phyloP scores from a whole-genome alignment of 441 rosid genomes.

The Pelargonium myrrhifolium region DNA sequence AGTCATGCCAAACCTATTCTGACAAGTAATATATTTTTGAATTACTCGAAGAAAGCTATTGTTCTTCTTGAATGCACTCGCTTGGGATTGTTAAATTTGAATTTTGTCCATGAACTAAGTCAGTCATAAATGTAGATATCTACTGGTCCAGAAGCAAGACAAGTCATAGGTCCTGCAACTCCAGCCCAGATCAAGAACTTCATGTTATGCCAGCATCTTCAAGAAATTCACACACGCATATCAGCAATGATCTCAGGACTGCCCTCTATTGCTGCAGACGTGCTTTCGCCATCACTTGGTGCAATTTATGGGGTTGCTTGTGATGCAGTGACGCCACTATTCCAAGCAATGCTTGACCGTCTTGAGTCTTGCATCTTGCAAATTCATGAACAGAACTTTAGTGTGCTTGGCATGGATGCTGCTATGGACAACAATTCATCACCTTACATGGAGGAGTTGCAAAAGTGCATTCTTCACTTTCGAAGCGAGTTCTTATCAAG shows the following conservation, averaged over 20 bases:
- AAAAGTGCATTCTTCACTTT: slow-evolving; percentile 76
- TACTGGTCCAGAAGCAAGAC: slow-evolving; percentile 91
- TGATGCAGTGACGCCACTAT: slow-evolving; percentile 78
- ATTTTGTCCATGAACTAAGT: slow-evolving; percentile 11
- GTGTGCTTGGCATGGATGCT: slow-evolving; percentile 61
- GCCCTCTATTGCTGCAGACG: slow-evolving; percentile 70
- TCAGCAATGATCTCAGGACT: slow-evolving; percentile 59
- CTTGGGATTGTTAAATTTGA: slow-evolving; percentile 6
- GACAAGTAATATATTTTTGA: slow-evolving; percentile 1
- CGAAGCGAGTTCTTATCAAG: slow-evolving; percentile 76
- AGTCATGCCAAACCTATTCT: background rate
- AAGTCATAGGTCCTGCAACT: slow-evolving; percentile 76
- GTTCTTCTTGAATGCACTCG: background rate
- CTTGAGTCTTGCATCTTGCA: slow-evolving; percentile 86
- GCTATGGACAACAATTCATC: slow-evolving; percentile 81
- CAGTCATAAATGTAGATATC: slow-evolving; percentile 60
- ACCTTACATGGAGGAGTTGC: slow-evolving; percentile 94
- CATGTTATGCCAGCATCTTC: slow-evolving; percentile 82
- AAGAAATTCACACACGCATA: slow-evolving; percentile 72
- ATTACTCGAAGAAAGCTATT: background rate
- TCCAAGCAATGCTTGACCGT: slow-evolving; percentile 83
- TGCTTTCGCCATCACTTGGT: slow-evolving; percentile 66
- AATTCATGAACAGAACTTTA: slow-evolving; percentile 88
- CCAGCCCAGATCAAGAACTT: slow-evolving; percentile 79
- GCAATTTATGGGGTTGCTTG: slow-evolving; percentile 76